These are phyloP conservation scores for Arthroderma sp. DNA, from an alignment of 2,329 filamentous ascomycete genomes.

Conservation along the genomic window DNA sequence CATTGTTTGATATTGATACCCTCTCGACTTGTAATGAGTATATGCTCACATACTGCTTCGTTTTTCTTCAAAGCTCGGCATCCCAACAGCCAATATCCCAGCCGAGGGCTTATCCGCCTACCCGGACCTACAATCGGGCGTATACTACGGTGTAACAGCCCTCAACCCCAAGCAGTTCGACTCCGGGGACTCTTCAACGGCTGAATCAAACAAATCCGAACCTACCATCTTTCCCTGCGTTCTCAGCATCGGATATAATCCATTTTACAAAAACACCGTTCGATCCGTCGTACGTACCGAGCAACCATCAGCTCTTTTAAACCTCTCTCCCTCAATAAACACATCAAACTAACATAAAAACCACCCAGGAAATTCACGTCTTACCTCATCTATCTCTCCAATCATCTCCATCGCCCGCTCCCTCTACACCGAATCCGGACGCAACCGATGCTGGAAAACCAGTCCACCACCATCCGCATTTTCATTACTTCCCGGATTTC, in stretches of 20 bases:
- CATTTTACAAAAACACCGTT: conserved; percentile 86
- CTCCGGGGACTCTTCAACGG: neutral
- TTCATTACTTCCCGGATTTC: conserved; percentile 52
- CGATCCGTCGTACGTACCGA: conserved; percentile 50
- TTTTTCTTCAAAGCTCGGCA: conserved; percentile 54
- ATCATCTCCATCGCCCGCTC: conserved; percentile 17
- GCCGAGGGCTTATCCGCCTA: conserved; percentile 51
- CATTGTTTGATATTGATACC: too few relatives aligned
- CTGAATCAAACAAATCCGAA: conserved; percentile 1
- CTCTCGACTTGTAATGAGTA: too few relatives aligned
- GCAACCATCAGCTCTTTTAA: neutral
- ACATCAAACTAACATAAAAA: neutral
- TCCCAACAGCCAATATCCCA: conserved; percentile 85
- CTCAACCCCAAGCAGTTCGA: conserved; percentile 39
- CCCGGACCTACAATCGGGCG: conserved; percentile 55
- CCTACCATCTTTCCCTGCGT: conserved; percentile 63
- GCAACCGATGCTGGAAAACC: neutral
- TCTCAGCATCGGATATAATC: conserved; percentile 92
- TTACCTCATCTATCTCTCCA: conserved; percentile 53
- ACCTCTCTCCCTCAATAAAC: neutral
- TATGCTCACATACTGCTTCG: neutral
- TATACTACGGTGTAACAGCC: conserved; percentile 88
- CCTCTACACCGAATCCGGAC: neutral
- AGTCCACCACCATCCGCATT: conserved; percentile 18
- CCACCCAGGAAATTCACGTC: conserved; percentile 61